Conservation (phyloP, 192 early-diverging fungal genomes). For the Allomyces javanicus region DNA sequence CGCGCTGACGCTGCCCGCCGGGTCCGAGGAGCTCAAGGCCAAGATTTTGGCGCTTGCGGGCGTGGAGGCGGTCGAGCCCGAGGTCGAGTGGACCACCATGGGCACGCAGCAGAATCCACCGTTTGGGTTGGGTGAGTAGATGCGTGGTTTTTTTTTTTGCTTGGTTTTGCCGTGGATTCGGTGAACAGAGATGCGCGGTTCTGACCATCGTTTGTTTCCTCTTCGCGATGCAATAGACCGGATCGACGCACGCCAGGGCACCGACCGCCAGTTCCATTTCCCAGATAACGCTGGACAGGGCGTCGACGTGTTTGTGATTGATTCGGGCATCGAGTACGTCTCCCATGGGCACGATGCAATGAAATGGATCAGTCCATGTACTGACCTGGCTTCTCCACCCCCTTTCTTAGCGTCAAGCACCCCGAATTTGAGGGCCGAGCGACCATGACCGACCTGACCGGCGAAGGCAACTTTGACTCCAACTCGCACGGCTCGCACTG, state of each 20-base stretch:
- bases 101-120: not conserved
- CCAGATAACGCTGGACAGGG: constrained; percentile 52
- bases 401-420: constrained; percentile 1
- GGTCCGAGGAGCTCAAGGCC: not conserved
- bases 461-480: constrained; percentile 1
- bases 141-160: not conserved
- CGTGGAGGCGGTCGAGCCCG: not conserved
- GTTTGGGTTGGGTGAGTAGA: not conserved
- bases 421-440: constrained; percentile 6
- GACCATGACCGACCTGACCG: not conserved
- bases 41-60: not conserved
- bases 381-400: too few relatives aligned
- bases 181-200: not conserved
- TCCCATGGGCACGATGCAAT: too few relatives aligned
- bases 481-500: constrained; percentile 59
- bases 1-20: not conserved
- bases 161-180: too few relatives aligned
- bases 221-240: not conserved
- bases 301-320: constrained; percentile 84
- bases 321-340: constrained; percentile 60
- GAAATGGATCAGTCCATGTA: too few relatives aligned
- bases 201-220: too few relatives aligned
- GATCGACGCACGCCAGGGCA: constrained; percentile 7
- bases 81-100: not conserved
- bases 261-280: constrained; percentile 51